Conservation (phyloP, 2,329 filamentous ascomycete genomes). For the Colletotrichum eleusines region DNA sequence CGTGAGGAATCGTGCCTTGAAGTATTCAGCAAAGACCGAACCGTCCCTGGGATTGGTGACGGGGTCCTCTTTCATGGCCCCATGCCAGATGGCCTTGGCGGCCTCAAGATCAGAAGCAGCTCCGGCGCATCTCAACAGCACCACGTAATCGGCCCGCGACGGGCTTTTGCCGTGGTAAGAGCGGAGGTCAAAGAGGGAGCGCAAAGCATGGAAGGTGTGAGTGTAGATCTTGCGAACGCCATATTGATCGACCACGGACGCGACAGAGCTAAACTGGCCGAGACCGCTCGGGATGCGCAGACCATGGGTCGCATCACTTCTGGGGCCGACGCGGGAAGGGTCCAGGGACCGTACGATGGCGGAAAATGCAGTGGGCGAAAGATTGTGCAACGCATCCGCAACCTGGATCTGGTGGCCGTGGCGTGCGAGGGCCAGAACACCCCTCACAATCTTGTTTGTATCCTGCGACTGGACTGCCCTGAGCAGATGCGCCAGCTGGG, state of each 20-base stretch:
- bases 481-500: constrained; percentile 43
- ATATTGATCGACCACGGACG: constrained; percentile 54
- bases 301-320: constrained; percentile 62
- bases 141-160: constrained; percentile 56
- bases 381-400: constrained; percentile 27
- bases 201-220: constrained; percentile 52
- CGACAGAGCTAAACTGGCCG: constrained; percentile 54
- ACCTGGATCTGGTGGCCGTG: constrained; percentile 20
- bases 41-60: constrained; percentile 49
- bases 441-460: constrained; percentile 43
- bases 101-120: constrained; percentile 54
- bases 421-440: constrained; percentile 48
- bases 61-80: constrained; percentile 46
- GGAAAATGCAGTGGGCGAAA: constrained; percentile 70
- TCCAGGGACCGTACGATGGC: constrained; percentile 74
- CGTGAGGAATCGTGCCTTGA: constrained; percentile 61
- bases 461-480: constrained; percentile 50
- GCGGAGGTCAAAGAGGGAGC: constrained; percentile 52
- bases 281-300: constrained; percentile 55
- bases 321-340: constrained; percentile 62
- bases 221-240: constrained; percentile 60
- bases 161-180: constrained; percentile 46
- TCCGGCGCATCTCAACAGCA: constrained; percentile 61
- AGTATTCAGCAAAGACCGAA: constrained; percentile 58
- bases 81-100: constrained; percentile 53